Percentiles rank a stretch among this genome's conserved stretches.
phyloP scores from a whole-genome alignment of 1,139 yeast genomes.

The Kodamaea anthophila region DNA sequence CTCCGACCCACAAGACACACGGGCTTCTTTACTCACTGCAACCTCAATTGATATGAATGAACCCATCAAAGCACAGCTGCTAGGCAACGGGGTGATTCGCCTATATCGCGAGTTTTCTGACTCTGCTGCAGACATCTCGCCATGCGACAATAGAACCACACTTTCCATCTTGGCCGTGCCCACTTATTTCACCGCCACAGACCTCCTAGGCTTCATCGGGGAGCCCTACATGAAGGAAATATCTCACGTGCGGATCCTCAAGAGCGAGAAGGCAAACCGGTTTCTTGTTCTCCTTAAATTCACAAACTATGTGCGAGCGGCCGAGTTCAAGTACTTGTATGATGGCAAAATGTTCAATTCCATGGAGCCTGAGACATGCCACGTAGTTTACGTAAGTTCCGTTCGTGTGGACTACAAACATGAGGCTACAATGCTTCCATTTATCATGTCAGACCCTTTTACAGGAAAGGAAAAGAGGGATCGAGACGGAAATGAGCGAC shows the following conservation, averaged over 20 bases:
- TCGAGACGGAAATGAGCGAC: too few species aligned
- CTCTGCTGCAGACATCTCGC: conserved; percentile 8
- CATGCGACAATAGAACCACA: conserved; percentile 47
- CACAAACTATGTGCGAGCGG: conserved; percentile 48
- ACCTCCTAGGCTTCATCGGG: conserved; percentile 74
- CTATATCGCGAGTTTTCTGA: conserved; percentile 51
- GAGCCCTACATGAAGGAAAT: conserved; percentile 49
- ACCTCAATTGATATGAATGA: conserved; percentile 30
- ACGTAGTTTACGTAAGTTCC: conserved; percentile 63
- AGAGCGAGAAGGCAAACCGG: conserved; percentile 62
- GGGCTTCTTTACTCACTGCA: conserved; percentile 27
- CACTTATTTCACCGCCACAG: conserved; percentile 80
- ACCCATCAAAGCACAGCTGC: conserved; percentile 50
- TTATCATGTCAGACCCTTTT: conserved; percentile 69
- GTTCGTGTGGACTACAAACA: conserved; percentile 33
- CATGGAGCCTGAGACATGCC: conserved; percentile 87
- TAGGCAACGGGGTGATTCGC: conserved; percentile 71
- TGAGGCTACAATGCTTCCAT: conserved; percentile 45
- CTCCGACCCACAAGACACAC: conserved; percentile 22
- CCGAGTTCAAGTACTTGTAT: conserved; percentile 55
- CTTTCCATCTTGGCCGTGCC: conserved; percentile 83
- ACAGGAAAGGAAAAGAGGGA: too few species aligned
- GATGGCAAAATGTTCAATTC: conserved; percentile 77
- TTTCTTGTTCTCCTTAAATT: conserved; percentile 78
- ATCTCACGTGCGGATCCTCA: conserved; percentile 67